phyloP scores from a whole-genome alignment of 192 early-diverging fungal species.

The Lunasporangiospora selenospora region DNA sequence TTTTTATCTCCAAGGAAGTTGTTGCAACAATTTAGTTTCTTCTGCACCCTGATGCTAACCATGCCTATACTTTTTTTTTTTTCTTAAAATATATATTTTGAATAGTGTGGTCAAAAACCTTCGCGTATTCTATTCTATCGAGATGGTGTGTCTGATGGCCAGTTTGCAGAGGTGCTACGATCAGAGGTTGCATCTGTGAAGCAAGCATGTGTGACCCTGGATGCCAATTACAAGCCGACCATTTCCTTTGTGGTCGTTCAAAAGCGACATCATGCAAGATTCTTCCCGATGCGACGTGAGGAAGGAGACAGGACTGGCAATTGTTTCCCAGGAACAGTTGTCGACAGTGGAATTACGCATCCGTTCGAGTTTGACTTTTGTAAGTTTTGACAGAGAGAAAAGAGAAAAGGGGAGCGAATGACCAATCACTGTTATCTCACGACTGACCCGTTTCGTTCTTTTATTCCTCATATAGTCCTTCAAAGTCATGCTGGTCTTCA shows the following conservation, averaged over 20 bases:
- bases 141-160: conserved; percentile 90
- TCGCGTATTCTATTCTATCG: conserved; percentile 85
- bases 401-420: too few species aligned
- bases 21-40: conserved; percentile 60
- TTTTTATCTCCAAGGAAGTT: not conserved
- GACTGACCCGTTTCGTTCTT: too few species aligned
- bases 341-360: conserved; percentile 76
- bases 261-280: conserved; percentile 89
- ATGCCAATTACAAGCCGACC: conserved; percentile 73
- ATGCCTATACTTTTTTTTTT: conserved; percentile 11
- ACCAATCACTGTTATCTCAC: too few species aligned
- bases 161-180: conserved; percentile 78
- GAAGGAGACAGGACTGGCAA: conserved; percentile 82
- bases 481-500: conserved; percentile 92
- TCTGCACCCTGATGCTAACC: conserved; percentile 52
- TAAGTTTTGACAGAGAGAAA: too few species aligned
- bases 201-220: conserved; percentile 66
- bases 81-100: too few species aligned
- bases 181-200: conserved; percentile 75
- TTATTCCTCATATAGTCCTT: conserved; percentile 50
- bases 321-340: conserved; percentile 81
- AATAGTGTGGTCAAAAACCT: conserved; percentile 78
- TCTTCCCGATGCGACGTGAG: conserved; percentile 72
- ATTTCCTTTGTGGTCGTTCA: conserved; percentile 88
- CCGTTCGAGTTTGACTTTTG: conserved; percentile 89